Evolutionary conservation across 192 early-diverging fungal species (phyloP).

Genomic region (Mycoemilia scoparia): DNA sequence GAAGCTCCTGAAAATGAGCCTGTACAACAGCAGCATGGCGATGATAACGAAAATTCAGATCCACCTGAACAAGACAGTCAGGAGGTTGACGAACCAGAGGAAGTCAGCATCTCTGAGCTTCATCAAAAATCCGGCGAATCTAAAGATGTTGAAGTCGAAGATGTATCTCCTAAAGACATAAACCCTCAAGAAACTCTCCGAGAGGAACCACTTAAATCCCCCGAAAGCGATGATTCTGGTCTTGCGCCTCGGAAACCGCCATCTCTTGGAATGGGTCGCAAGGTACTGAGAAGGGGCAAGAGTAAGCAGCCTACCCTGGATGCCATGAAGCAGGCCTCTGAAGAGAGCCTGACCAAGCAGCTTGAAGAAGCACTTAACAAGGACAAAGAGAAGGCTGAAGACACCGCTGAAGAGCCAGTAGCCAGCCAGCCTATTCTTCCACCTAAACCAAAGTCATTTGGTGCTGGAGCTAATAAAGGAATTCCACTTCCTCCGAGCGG

Average conservation of each 20-base stretch:
- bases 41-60: too few species aligned
- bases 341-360: slow-evolving; percentile 23
- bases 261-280: slow-evolving; percentile 14
- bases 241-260: slow-evolving; percentile 22
- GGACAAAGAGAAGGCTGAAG: slow-evolving; percentile 13
- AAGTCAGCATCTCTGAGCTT: too few species aligned
- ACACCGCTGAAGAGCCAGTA: slow-evolving; percentile 4
- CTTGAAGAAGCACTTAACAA: slow-evolving; percentile 15
- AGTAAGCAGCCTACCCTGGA: slow-evolving; percentile 27
- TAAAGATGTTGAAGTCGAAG: background rate
- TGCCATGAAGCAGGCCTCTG: slow-evolving; percentile 14
- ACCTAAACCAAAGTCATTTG: slow-evolving; percentile 15
- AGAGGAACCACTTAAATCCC: background rate
- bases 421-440: slow-evolving; percentile 10
- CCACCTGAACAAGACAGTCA: background rate
- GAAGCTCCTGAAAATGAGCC: too few species aligned
- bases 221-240: background rate
- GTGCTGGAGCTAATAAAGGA: too few species aligned
- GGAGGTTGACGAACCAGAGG: background rate
- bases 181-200: background rate
- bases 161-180: background rate
- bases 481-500: slow-evolving; percentile 20
- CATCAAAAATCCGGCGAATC: background rate
- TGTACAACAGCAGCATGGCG: too few species aligned
- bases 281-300: slow-evolving; percentile 20